Evolutionary conservation across 208 protist species (phyloP), one percentile per base, ranked within the genome.

Genomic region (Strigomonas galati): DNA sequence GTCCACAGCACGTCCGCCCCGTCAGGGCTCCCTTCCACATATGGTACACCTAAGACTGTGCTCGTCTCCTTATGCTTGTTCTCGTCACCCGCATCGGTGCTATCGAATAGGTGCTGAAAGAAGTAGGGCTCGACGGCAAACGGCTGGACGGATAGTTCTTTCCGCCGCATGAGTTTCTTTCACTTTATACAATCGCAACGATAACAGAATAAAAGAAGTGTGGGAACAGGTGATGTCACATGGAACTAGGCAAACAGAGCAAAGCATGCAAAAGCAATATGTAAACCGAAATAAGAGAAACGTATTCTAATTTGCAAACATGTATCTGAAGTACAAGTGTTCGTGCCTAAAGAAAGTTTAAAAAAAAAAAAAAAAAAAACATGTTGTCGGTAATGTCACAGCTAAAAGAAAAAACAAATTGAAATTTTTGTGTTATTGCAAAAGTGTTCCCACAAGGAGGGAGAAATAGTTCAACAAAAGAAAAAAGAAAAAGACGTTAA

Each of bases 1-100:
- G 24, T 17, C 71, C 75, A 80, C 60, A 93, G 62, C 0, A 71
- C 44, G 12, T 48, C 10, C 23, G 24, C 23, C 31, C 43, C 55
- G 40, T 23, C 23, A 35, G 21, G 53, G n/a, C 12, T 32, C 54
- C 15, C 54, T 26, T 17, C 49, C 5, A 4, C 49, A 23, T 54
- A 14, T 4, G 54, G 27, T 2, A 40, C 54, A 21, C 35, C 7
- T 40, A 40, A 10, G 7, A 10, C 35, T 40, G 35, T 14, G 35
- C 35, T 4, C 7, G 10, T 10, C 7, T 10, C 7, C 7, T 4
- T 10, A 4, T 40, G 35, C 4, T 40, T 4, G 35, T 40, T 40
- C n/a, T n/a, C 37, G 37, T 44, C 37, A 14, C 37, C 37, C 3
- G 10, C 17, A 15, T 51, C 44, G 9, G 10, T 21, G 44, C n/a